Evolutionary conservation across 2,329 filamentous ascomycete species (phyloP).

Genomic region (Lecanoromycetidae sp.): DNA sequence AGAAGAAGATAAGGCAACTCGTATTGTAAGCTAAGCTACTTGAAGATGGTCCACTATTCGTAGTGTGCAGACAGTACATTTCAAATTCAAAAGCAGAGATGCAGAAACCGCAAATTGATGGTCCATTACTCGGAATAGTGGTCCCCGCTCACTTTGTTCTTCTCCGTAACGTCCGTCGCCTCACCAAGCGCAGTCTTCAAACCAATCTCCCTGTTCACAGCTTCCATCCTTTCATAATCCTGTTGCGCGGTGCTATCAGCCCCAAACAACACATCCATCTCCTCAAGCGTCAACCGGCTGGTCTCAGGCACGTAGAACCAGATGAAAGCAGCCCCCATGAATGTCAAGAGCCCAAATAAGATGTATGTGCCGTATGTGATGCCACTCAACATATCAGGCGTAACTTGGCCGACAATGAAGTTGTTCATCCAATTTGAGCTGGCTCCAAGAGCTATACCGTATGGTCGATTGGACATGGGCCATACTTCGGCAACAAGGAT

Average conservation of each 20-base stretch:
- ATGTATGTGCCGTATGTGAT: conserved; percentile 63
- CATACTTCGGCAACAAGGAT: conserved; percentile 64
- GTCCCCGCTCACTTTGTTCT: conserved; percentile 3
- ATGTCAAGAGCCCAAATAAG: conserved; percentile 54
- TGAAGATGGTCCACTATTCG: no score
- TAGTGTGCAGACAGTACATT: no score
- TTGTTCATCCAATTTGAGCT: conserved; percentile 53
- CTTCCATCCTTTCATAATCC: conserved; percentile 9
- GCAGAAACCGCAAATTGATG: not conserved
- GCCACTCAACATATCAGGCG: conserved; percentile 51
- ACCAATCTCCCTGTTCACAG: conserved; percentile 7
- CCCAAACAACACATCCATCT: not conserved
- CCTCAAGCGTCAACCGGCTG: conserved; percentile 27
- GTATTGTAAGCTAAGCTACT: no score
- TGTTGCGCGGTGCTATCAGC: not conserved
- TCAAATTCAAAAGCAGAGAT: not conserved
- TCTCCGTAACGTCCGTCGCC: not conserved
- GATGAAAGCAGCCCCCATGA: conserved; percentile 46
- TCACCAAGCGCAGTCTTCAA: conserved; percentile 1
- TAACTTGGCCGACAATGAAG: conserved; percentile 55
- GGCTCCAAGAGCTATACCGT: conserved; percentile 58
- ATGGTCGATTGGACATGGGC: conserved; percentile 57
- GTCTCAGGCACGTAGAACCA: conserved; percentile 43
- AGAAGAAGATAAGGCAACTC: no score
- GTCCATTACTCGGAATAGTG: conserved; percentile 2